phyloP scores from a whole-genome alignment of 306 rosid species.

The cucumber (Cucumis sativus) region Cucumber_9930_V3 NC_026657.2:40091001-40091500 shows the following conservation, averaged over 20 bases:
- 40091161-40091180: not conserved
- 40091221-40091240: not conserved
- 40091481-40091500: not conserved
- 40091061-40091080: not conserved
- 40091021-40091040: not conserved
- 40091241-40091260: not conserved
- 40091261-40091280: not conserved
- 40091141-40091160: not conserved
- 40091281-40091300: not conserved
- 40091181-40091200: not conserved
- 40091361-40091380: not conserved
- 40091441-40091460: not conserved
- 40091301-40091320: not conserved
- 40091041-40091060: not conserved
- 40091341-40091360: not conserved
- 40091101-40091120: conserved; percentile 3
- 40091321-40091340: not conserved
- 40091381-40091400: not conserved
- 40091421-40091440: not conserved
- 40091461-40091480: not conserved
- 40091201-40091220: not conserved
- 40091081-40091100: not conserved
- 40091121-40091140: not conserved
- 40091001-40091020: not conserved
- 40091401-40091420: not conserved